These are phyloP conservation scores for Lyophyllum shimeji DNA, from an alignment of 768 basidiomycete species.

Conservation along the genomic window DNA sequence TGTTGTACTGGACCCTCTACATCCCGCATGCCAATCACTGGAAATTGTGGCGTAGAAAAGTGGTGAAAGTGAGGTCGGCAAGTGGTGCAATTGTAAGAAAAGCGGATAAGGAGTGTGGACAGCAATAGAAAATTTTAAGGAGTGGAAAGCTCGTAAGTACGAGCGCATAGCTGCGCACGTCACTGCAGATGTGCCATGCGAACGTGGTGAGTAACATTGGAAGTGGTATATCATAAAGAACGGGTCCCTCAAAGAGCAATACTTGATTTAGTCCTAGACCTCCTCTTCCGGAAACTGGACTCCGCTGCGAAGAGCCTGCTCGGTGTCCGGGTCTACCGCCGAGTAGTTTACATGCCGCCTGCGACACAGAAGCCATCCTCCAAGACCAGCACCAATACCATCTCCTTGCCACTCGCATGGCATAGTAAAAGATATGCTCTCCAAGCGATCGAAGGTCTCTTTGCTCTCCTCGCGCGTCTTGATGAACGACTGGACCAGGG, in stretches of 20 bases:
- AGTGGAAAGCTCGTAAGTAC: too few relatives aligned
- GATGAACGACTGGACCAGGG: conserved; percentile 5
- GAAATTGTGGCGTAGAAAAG: too few relatives aligned
- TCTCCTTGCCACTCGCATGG: not conserved
- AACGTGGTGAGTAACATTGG: too few relatives aligned
- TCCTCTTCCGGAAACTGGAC: not conserved
- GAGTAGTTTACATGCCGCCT: not conserved
- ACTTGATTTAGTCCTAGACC: not conserved
- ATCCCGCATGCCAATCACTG: not conserved
- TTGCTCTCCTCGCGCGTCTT: not conserved
- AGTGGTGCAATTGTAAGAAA: too few relatives aligned
- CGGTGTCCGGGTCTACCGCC: not conserved
- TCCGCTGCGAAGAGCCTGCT: not conserved
- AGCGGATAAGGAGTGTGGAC: too few relatives aligned
- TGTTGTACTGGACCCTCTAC: not conserved
- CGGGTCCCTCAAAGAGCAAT: not conserved
- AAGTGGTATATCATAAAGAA: too few relatives aligned
- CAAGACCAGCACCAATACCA: not conserved
- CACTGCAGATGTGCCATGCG: too few relatives aligned
- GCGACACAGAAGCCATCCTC: not conserved
- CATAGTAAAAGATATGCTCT: not conserved
- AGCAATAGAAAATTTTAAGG: too few relatives aligned
- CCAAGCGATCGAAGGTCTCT: not conserved
- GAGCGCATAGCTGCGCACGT: too few relatives aligned
- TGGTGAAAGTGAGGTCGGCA: too few relatives aligned